Base-by-base conservation (phyloP, 352 stramenopile genomes). In the Globisporangium cederbergense region DNA sequence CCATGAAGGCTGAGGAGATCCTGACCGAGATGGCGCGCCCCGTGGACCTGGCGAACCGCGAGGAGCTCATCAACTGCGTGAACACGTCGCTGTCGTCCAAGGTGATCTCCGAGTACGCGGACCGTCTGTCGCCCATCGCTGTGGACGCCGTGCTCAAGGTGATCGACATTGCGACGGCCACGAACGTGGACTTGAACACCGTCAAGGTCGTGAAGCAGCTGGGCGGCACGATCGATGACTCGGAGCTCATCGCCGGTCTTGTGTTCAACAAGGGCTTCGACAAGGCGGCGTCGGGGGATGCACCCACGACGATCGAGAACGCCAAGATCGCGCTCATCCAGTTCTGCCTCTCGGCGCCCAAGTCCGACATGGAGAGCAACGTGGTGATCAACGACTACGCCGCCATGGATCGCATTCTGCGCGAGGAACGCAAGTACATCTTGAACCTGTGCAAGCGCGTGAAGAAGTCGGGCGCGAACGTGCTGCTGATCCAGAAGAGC, bases 301-400 rank as follows among this genome's bases (percentile, higher is more conserved):
- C 78, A 14, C 68, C 82, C 6, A 76, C 75, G 28, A 91, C 65
- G n/a, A 95, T 99, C 65, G 88, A 98, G 68, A 98, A 99, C 77
- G 97, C 98, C 69, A 99, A 99, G 79, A 98, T 99, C 74, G 97
- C 95, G 28, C 80, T 99, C n/a, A 98, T 99, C 77, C 97, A 99
- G 81, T 99, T 99, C 76, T 99, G 97, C 71, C 84, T 99, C 7
- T 99, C 93, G 45, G 97, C 97, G 32, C 97, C 97, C 38, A 99
- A 99, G 85, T 98, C 97, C 13, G 98, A 99, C 79, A 99, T 99
- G 92, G 97, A 99, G 78, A 99, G 98, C 83, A 99, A 98, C 72
- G 97, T 99, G n/a, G 97, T 99, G 40, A 98, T 99, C 59, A 98
- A 93, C 64, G 98, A 99, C 79, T 99, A 99, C 80, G 96, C 96